These are phyloP conservation scores for Solanum neorickii DNA, from an alignment of 257 asterid genomes.

Conservation along the genomic window DNA sequence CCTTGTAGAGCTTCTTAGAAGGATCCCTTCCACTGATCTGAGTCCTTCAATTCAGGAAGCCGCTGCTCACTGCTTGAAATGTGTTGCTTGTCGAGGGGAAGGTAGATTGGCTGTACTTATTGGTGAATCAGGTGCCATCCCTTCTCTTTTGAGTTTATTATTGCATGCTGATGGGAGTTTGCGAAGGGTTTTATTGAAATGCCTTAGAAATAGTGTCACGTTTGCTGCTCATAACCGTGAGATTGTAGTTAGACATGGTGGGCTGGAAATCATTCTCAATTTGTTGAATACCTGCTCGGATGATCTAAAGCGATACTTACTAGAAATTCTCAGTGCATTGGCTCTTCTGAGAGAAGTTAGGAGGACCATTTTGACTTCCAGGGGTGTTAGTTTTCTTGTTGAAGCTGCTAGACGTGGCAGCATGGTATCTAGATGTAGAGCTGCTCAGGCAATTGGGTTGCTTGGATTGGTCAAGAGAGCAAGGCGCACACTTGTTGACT, in stretches of 20 bases:
- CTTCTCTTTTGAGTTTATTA: constrained; percentile 28
- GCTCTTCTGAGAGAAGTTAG: constrained; percentile 56
- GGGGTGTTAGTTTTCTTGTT: constrained; percentile 27
- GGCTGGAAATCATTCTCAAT: constrained; percentile 27
- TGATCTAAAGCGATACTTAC: constrained; percentile 16
- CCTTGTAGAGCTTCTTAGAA: constrained; percentile 30
- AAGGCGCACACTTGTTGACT: constrained; percentile 21
- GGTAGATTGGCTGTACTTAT: constrained; percentile 39
- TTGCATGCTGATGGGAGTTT: constrained; percentile 22
- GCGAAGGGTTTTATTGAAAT: constrained; percentile 28
- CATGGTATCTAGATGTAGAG: constrained; percentile 48
- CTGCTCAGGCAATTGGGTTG: constrained; percentile 57
- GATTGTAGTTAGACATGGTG: constrained; percentile 28
- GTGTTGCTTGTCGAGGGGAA: constrained; percentile 39
- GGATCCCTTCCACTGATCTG: constrained; percentile 3
- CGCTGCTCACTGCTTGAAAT: constrained; percentile 41
- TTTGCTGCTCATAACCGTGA: constrained; percentile 24
- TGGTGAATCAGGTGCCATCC: constrained; percentile 38
- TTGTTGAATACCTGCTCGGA: constrained; percentile 20
- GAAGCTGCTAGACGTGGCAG: constrained; percentile 44
- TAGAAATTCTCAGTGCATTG: constrained; percentile 49
- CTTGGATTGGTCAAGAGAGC: constrained; percentile 44
- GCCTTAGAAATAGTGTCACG: constrained; percentile 36
- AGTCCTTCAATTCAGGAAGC: constrained; percentile 36
- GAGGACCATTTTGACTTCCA: constrained; percentile 23